Evolutionary conservation across 2,329 filamentous ascomycete species (phyloP).

Genomic region (Alternaria ethzedia): DNA sequence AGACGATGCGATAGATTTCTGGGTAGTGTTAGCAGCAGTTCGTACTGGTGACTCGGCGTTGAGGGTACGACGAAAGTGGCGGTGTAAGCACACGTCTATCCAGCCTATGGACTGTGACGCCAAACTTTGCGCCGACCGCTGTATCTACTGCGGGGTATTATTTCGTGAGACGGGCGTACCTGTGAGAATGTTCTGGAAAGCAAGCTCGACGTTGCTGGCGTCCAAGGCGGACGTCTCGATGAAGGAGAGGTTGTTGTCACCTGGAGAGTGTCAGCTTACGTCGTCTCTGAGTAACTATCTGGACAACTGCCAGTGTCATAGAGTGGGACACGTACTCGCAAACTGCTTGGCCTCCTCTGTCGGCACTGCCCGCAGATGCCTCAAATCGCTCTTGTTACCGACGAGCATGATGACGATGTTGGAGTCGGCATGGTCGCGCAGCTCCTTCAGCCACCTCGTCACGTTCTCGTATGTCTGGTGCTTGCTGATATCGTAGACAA

Average conservation of each 20-base stretch:
- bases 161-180: conserved; percentile 64
- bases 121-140: background rate
- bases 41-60: background rate
- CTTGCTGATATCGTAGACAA: conserved; percentile 99
- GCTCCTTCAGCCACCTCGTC: conserved; percentile 97
- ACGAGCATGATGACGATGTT: conserved; percentile 99
- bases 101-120: background rate
- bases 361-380: conserved; percentile 93
- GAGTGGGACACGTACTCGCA: conserved; percentile 72
- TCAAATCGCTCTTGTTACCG: conserved; percentile 99
- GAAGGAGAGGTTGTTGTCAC: conserved; percentile 97
- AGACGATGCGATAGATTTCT: conserved; percentile 99
- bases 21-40: conserved; percentile 17
- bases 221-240: conserved; percentile 99
- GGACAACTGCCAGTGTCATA: background rate
- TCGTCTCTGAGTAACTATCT: background rate
- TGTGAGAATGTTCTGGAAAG: conserved; percentile 99
- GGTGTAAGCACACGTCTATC: conserved; percentile 11
- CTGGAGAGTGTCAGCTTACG: conserved; percentile 54
- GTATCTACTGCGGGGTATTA: background rate
- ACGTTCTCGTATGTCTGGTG: conserved; percentile 99
- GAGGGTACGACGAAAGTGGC: conserved; percentile 12
- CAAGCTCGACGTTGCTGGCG: conserved; percentile 98
- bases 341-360: conserved; percentile 98
- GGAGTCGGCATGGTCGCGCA: conserved; percentile 95